Evolutionary conservation across 2,329 filamentous ascomycete genomes (phyloP).

Genomic region (Akanthomyces muscarius): DNA sequence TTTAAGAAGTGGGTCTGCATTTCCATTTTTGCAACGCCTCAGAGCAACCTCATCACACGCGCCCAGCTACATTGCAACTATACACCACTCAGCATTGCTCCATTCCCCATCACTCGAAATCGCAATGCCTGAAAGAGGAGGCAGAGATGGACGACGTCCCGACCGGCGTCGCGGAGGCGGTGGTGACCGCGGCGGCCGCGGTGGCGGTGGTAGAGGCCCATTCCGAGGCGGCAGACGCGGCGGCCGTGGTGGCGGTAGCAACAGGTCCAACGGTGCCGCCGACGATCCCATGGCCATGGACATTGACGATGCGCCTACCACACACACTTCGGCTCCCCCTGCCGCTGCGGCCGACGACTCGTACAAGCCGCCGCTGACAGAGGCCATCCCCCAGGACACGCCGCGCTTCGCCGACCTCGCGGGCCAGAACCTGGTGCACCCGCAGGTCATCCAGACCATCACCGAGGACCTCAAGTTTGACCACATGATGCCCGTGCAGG

Average conservation of each 20-base stretch:
- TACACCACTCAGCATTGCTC: not conserved
- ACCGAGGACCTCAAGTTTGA: conserved; percentile 46
- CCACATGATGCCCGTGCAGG: conserved; percentile 54
- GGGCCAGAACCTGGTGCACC: conserved; percentile 40
- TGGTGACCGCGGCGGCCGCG: not conserved
- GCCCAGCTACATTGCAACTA: not conserved
- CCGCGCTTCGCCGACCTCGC: conserved; percentile 45
- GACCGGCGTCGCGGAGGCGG: conserved; percentile 12
- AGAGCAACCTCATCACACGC: not conserved
- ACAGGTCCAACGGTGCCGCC: not conserved
- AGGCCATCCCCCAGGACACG: conserved; percentile 39
- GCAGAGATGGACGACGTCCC: conserved; percentile 8
- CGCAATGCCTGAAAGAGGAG: conserved; percentile 12
- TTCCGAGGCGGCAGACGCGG: conserved; percentile 7
- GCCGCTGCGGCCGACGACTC: not conserved
- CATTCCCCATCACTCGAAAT: not conserved
- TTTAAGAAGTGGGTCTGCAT: conserved; percentile 5
- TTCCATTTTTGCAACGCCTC: conserved; percentile 16
- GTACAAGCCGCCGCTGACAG: conserved; percentile 28
- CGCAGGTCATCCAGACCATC: conserved; percentile 45
- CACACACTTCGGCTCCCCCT: not conserved
- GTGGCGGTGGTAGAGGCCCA: not conserved
- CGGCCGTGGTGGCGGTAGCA: conserved; percentile 5
- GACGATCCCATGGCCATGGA: conserved; percentile 12
- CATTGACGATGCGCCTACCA: conserved; percentile 1